Percentiles rank a stretch among this genome's conserved stretches.
These are phyloP conservation scores for Metschnikowia aberdeeniae DNA, from an alignment of 805 yeast genomes.

Conservation along the genomic window DNA sequence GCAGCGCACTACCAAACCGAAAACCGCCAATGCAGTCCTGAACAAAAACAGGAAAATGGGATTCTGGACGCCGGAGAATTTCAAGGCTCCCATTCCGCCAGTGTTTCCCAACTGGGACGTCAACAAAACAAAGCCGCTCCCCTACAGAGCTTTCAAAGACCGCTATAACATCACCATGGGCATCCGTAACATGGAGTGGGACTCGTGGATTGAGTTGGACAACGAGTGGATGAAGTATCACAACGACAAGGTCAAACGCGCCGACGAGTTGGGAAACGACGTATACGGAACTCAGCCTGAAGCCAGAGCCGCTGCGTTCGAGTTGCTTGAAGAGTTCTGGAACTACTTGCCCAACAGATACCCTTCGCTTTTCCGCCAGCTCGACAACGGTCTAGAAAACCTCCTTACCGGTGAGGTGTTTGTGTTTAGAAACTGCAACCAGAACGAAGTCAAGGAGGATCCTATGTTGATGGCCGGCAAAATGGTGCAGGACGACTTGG, in stretches of 20 bases:
- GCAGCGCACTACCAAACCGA: constrained; percentile 1
- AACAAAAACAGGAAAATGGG: constrained; percentile 48
- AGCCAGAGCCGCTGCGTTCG: constrained; percentile 53
- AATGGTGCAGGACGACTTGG: constrained; percentile 63
- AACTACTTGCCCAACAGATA: constrained; percentile 53
- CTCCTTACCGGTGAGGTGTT: constrained; percentile 51
- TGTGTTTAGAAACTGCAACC: constrained; percentile 20
- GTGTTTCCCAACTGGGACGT: constrained; percentile 49
- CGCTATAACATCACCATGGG: constrained; percentile 68
- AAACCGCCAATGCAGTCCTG: constrained; percentile 1
- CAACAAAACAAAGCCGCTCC: constrained; percentile 47
- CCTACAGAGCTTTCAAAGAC: constrained; percentile 66
- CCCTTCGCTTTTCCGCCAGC: constrained; percentile 48
- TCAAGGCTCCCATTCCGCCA: constrained; percentile 46
- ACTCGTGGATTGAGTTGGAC: constrained; percentile 65
- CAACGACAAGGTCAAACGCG: constrained; percentile 46
- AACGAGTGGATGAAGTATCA: constrained; percentile 61
- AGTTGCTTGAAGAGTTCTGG: constrained; percentile 50
- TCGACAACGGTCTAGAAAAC: constrained; percentile 47
- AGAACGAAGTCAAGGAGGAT: constrained; percentile 32
- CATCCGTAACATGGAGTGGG: constrained; percentile 56
- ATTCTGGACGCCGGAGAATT: constrained; percentile 51
- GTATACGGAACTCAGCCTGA: constrained; percentile 48
- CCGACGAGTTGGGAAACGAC: constrained; percentile 43
- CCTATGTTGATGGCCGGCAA: constrained; percentile 57